Evolutionary conservation across 2,329 filamentous ascomycete genomes (phyloP).

Genomic region (Exophiala mesophila): DNA sequence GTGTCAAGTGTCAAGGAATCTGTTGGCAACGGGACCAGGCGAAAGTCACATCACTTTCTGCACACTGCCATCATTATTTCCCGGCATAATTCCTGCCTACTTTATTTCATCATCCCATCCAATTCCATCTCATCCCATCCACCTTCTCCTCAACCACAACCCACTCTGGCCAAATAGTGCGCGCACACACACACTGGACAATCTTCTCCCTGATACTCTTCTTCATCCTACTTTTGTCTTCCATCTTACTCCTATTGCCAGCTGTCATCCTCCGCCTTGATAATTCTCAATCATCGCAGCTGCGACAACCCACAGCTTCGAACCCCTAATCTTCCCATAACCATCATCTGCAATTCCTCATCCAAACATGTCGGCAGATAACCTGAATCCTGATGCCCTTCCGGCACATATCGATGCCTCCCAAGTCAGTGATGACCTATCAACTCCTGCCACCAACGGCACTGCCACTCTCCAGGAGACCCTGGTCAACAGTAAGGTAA

Average conservation of each 20-base stretch:
- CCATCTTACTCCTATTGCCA: not conserved
- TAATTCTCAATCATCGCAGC: no score
- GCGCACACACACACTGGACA: no score
- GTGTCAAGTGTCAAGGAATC: no score
- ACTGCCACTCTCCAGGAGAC: conserved; percentile 10
- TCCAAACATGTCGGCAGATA: conserved; percentile 6
- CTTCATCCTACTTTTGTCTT: not conserved
- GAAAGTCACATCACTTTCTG: no score
- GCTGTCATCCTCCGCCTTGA: not conserved
- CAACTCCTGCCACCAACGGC: conserved; percentile 5
- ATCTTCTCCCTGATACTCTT: not conserved
- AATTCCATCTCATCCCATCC: no score
- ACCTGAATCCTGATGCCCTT: conserved; percentile 1
- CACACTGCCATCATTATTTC: no score
- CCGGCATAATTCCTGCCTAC: no score
- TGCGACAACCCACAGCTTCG: not conserved
- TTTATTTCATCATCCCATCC: not conserved
- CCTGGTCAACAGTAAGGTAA: conserved; percentile 23
- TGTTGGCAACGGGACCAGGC: no score
- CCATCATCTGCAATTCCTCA: not conserved
- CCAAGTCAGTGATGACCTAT: conserved; percentile 2
- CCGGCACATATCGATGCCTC: conserved; percentile 11
- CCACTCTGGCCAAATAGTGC: no score
- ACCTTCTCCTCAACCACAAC: not conserved
- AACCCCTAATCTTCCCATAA: not conserved